A percentile compares a stretch with the other conserved stretches of the same genome.
Evolutionary conservation across 1,284 basidiomycete genomes (phyloP).

Genomic region (Schizopora paradoxa): DNA sequence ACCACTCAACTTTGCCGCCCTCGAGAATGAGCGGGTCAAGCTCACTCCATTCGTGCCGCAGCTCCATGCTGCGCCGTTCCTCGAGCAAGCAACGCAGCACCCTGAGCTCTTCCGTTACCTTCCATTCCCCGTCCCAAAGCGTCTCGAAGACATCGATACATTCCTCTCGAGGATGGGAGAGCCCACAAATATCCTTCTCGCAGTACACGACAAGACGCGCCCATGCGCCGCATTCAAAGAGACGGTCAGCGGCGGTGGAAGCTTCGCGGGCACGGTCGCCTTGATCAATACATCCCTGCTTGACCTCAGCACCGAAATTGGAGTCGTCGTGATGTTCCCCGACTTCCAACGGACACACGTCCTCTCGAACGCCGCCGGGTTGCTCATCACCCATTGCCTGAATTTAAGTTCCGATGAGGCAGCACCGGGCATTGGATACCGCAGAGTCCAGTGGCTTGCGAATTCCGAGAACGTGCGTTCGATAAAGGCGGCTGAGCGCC

Average conservation of each 20-base stretch:
- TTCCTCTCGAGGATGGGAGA: constrained; percentile 17
- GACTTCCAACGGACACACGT: constrained; percentile 61
- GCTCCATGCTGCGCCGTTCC: constrained; percentile 29
- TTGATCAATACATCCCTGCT: constrained; percentile 27
- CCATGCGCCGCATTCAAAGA: background rate
- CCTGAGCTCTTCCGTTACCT: constrained; percentile 18
- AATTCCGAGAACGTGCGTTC: constrained; percentile 46
- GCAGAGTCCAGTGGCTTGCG: constrained; percentile 58
- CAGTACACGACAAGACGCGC: constrained; percentile 36
- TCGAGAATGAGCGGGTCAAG: constrained; percentile 34
- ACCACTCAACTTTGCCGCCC: no score
- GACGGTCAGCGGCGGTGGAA: background rate
- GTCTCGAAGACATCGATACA: constrained; percentile 11
- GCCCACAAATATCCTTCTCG: constrained; percentile 24
- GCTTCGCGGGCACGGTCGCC: constrained; percentile 40
- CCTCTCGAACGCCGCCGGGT: constrained; percentile 50
- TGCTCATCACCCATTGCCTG: constrained; percentile 52
- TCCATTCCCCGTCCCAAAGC: constrained; percentile 12
- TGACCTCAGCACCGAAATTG: constrained; percentile 37
- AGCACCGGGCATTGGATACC: constrained; percentile 48
- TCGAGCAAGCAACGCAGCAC: constrained; percentile 18
- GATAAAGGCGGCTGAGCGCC: constrained; percentile 43
- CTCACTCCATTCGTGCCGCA: constrained; percentile 34
- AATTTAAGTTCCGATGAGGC: no score
- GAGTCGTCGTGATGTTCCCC: constrained; percentile 37